A percentile compares a stretch with the other conserved stretches of the same genome.
Evolutionary conservation across 805 yeast species (phyloP).

Genomic region (Candida andamanensis): DNA sequence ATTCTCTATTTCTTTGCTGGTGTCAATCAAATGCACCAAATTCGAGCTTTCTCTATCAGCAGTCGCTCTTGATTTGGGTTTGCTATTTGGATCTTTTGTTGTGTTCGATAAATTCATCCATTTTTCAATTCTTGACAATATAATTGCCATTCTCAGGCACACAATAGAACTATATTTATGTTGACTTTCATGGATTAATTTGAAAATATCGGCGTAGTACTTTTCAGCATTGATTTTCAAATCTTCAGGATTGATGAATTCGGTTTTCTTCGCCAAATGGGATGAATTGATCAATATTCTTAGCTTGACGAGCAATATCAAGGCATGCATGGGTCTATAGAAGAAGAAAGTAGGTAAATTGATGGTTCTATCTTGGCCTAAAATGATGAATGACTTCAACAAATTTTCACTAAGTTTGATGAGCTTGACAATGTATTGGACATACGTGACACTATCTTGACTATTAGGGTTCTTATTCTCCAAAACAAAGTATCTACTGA

Average conservation of each 20-base stretch:
- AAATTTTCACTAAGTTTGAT: conserved; percentile 43
- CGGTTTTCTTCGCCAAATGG: conserved; percentile 15
- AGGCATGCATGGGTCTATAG: conserved; percentile 50
- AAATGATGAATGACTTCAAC: conserved; percentile 38
- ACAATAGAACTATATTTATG: conserved; percentile 16
- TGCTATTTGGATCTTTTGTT: conserved; percentile 8
- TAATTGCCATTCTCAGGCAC: conserved; percentile 20
- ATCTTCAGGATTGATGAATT: conserved; percentile 12
- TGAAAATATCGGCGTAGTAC: conserved; percentile 15
- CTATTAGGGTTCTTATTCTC: conserved; percentile 6
- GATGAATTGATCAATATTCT: conserved; percentile 41
- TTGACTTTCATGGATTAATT: conserved; percentile 16
- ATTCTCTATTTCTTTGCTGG: conserved; percentile 29
- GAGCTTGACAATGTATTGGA: conserved; percentile 36
- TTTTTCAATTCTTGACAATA: conserved; percentile 19
- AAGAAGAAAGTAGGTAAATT: conserved; percentile 48
- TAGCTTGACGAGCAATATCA: conserved; percentile 44
- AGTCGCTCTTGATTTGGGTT: conserved; percentile 4
- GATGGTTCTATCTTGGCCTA: conserved; percentile 32
- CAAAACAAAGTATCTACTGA: conserved; percentile 29
- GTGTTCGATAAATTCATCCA: conserved; percentile 23
- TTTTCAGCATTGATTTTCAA: conserved; percentile 17
- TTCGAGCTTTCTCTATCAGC: conserved; percentile 10
- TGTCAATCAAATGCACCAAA: conserved; percentile 23
- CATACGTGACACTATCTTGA: conserved; percentile 23